phyloP scores from a whole-genome alignment of 192 early-diverging fungal species.

The Mortierella antarctica region DNA sequence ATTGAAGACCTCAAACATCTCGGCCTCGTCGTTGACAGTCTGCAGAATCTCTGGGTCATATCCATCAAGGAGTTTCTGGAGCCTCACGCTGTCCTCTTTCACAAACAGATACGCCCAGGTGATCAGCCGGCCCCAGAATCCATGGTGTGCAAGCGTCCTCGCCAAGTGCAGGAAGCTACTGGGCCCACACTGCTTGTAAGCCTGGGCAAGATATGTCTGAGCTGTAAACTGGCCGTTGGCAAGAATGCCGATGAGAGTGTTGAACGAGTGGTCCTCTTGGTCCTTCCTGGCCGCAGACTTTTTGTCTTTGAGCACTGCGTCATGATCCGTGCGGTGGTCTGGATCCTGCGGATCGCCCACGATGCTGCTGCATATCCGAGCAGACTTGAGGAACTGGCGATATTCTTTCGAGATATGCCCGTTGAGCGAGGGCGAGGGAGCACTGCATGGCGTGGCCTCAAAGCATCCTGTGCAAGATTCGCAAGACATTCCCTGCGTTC shows the following conservation, averaged over 20 bases:
- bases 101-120: slow-evolving; percentile 44
- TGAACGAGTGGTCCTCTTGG: slow-evolving; percentile 36
- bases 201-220: slow-evolving; percentile 30
- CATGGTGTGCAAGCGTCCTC: slow-evolving; percentile 36
- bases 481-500: slow-evolving; percentile 24
- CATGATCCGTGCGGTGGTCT: not conserved
- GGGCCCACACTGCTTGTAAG: slow-evolving; percentile 33
- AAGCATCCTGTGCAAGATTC: slow-evolving; percentile 54
- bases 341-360: not conserved
- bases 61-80: slow-evolving; percentile 10
- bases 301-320: not conserved
- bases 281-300: not conserved
- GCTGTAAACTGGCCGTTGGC: slow-evolving; percentile 42
- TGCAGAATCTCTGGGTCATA: slow-evolving; percentile 11
- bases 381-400: slow-evolving; percentile 37
- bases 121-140: slow-evolving; percentile 42
- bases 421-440: slow-evolving; percentile 26
- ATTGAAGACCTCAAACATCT: slow-evolving; percentile 53
- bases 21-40: slow-evolving; percentile 47
- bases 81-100: slow-evolving; percentile 23
- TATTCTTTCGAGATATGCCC: slow-evolving; percentile 47
- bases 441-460: slow-evolving; percentile 42
- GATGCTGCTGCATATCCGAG: slow-evolving; percentile 10
- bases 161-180: slow-evolving; percentile 16
- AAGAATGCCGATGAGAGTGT: slow-evolving; percentile 22